Percentiles rank a stretch among this genome's conserved stretches.
phyloP scores from a whole-genome alignment of 495 filamentous ascomycete genomes.

The Xylaria acuta region DNA sequence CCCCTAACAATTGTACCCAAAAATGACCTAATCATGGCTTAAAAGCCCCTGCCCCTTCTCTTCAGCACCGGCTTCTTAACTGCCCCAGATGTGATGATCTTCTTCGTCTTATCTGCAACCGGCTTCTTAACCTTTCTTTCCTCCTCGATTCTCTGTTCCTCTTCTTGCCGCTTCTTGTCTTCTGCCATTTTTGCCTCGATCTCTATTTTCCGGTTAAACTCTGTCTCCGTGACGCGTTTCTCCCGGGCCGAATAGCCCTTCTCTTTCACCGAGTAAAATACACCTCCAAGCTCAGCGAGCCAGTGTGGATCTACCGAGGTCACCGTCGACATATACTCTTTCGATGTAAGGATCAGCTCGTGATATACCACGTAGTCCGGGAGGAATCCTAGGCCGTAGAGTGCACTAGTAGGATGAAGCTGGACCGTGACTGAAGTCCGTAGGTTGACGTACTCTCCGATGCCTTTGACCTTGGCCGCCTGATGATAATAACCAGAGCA shows the following conservation, averaged over 20 bases:
- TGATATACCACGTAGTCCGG: constrained; percentile 99
- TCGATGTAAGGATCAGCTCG: constrained; percentile 94
- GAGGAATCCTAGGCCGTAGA: constrained; percentile 91
- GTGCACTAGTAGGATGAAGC: constrained; percentile 88
- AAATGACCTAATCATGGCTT: constrained; percentile 17
- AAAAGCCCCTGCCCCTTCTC: constrained; percentile 62
- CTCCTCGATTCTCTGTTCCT: constrained; percentile 57
- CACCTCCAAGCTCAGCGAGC: constrained; percentile 97
- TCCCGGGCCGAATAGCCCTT: constrained; percentile 94
- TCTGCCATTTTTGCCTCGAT: constrained; percentile 92
- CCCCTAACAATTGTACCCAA: constrained; percentile 7
- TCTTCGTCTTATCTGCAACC: constrained; percentile 53
- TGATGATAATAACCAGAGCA: constrained; percentile 98
- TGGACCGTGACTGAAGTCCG: constrained; percentile 93
- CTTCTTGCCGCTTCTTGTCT: constrained; percentile 78
- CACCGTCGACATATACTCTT: constrained; percentile 98
- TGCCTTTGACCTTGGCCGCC: constrained; percentile 94
- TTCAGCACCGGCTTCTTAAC: constrained; percentile 70
- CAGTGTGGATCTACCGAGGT: constrained; percentile 97
- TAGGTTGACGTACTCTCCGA: constrained; percentile 96
- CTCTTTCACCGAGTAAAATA: constrained; percentile 98
- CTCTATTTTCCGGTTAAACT: constrained; percentile 95
- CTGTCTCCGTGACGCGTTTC: constrained; percentile 86
- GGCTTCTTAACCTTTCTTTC: constrained; percentile 57
- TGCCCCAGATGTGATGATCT: constrained; percentile 56